A percentile compares a stretch with the other conserved stretches of the same genome.
Evolutionary conservation across 257 asterid genomes (phyloP).

Genomic region (Leptodermis oblonga): DNA sequence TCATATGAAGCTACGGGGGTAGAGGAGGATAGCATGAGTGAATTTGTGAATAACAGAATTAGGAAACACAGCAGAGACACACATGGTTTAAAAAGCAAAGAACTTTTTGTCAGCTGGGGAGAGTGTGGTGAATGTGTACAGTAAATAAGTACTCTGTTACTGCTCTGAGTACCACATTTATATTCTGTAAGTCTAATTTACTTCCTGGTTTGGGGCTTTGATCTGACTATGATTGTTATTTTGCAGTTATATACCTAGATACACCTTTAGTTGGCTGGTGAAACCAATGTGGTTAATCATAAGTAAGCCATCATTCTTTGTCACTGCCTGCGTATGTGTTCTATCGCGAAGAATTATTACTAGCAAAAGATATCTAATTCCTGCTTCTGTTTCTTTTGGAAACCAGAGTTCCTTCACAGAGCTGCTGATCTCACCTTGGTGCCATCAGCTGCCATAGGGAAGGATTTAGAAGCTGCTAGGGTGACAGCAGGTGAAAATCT

Average conservation of each 20-base stretch:
- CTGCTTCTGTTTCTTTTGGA: background rate
- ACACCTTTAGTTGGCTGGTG: slow-evolving; percentile 94
- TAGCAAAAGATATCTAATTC: background rate
- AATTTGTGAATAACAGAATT: background rate
- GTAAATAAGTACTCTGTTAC: background rate
- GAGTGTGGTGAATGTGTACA: background rate
- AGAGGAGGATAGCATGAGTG: background rate
- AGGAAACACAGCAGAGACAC: background rate
- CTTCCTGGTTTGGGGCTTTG: slow-evolving; percentile 17
- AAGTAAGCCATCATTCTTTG: slow-evolving; percentile 47
- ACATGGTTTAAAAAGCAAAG: background rate
- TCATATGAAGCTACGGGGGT: background rate
- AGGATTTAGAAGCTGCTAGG: slow-evolving; percentile 76
- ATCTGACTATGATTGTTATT: slow-evolving; percentile 31
- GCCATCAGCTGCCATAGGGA: slow-evolving; percentile 91
- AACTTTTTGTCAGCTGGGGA: background rate
- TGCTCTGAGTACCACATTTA: background rate
- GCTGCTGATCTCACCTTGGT: slow-evolving; percentile 96
- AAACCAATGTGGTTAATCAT: slow-evolving; percentile 89
- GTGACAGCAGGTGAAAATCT: slow-evolving; percentile 66
- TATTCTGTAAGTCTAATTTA: background rate
- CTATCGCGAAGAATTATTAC: background rate
- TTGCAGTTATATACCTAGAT: slow-evolving; percentile 90
- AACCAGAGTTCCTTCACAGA: slow-evolving; percentile 84
- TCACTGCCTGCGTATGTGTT: background rate